These are phyloP conservation scores for Eucalyptus curtisii DNA, from an alignment of 345 rosid genomes.

Conservation along the genomic window DNA sequence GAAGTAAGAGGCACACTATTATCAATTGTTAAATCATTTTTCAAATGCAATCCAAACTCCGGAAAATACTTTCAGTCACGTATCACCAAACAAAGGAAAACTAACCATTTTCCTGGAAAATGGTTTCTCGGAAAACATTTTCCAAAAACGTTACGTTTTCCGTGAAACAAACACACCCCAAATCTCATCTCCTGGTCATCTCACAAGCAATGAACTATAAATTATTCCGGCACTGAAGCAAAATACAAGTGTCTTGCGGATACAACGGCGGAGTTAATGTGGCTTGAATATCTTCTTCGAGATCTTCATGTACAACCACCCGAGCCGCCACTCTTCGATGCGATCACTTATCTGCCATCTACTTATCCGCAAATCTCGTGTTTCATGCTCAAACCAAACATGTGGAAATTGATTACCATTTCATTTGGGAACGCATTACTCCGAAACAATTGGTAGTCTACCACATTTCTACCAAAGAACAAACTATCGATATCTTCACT, in stretches of 20 bases:
- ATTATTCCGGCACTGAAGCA: background rate
- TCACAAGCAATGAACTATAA: background rate
- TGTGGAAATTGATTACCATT: background rate
- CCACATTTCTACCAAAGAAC: background rate
- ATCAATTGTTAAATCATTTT: too few species aligned
- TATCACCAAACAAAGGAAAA: too few species aligned
- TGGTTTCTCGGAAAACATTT: too few species aligned
- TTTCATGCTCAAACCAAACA: background rate
- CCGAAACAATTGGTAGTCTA: background rate
- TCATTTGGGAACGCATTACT: background rate
- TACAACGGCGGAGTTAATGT: rapidly evolving
- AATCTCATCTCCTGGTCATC: background rate
- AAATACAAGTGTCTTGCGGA: background rate
- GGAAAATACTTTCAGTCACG: too few species aligned
- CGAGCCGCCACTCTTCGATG: background rate
- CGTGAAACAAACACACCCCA: too few species aligned
- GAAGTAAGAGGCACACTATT: too few species aligned
- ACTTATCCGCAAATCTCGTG: background rate
- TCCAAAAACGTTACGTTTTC: too few species aligned
- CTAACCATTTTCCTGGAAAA: too few species aligned
- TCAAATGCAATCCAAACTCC: too few species aligned
- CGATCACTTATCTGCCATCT: background rate
- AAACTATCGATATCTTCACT: background rate
- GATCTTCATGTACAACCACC: background rate
- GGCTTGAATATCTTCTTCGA: background rate